These are phyloP conservation scores for Gloeostereum incarnatum DNA, from an alignment of 768 basidiomycete genomes.

Conservation along the genomic window DNA sequence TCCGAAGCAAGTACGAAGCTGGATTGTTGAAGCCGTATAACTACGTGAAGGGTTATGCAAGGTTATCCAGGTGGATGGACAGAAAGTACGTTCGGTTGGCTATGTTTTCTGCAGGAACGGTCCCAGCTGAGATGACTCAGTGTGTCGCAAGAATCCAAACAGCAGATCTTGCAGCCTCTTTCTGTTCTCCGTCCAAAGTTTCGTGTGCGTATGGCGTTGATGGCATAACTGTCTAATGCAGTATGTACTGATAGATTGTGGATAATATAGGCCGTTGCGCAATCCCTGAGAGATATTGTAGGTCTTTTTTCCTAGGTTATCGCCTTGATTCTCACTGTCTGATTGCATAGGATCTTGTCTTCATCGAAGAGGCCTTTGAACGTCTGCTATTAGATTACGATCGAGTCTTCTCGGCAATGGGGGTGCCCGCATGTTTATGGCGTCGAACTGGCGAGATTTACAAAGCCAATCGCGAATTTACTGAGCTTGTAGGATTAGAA, in stretches of 20 bases:
- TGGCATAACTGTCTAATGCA: constrained; percentile 3
- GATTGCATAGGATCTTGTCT: constrained; percentile 69
- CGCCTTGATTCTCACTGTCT: constrained; percentile 1
- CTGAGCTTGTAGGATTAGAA: constrained; percentile 82
- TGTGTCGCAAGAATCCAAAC: constrained; percentile 84
- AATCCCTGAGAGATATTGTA: constrained; percentile 77
- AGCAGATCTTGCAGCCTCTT: constrained; percentile 85
- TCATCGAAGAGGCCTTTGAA: constrained; percentile 97
- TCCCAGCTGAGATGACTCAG: constrained; percentile 26
- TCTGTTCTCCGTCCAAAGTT: constrained; percentile 82
- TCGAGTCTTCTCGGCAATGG: constrained; percentile 91
- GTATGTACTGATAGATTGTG: too few relatives aligned
- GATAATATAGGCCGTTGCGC: constrained; percentile 55
- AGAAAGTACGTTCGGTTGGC: constrained; percentile 49
- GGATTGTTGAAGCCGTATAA: constrained; percentile 93
- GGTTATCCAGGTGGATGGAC: constrained; percentile 93
- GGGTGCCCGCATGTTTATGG: constrained; percentile 96
- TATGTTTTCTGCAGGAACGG: not conserved
- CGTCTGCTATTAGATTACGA: constrained; percentile 92
- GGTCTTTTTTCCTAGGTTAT: constrained; percentile 13
- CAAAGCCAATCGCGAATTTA: constrained; percentile 95
- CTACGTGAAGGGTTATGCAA: constrained; percentile 91
- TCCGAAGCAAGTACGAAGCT: constrained; percentile 94
- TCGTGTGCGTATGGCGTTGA: constrained; percentile 36
- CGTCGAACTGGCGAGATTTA: constrained; percentile 96